These are phyloP conservation scores for Capsicum baccatum DNA, from an alignment of 257 asterid species.

Conservation along the genomic window DNA sequence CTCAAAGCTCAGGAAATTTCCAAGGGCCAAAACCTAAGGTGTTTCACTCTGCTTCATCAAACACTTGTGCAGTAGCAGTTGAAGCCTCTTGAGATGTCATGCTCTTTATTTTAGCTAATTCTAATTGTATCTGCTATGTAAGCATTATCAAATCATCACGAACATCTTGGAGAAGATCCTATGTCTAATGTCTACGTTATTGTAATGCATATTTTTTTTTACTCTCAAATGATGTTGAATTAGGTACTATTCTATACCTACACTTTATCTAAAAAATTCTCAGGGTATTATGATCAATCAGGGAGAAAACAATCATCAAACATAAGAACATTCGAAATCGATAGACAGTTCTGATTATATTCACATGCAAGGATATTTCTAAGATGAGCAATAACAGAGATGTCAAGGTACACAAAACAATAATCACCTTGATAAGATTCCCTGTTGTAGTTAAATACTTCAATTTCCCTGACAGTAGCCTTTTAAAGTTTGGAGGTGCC, in stretches of 20 bases:
- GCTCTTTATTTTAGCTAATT: conserved; percentile 46
- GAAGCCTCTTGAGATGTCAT: conserved; percentile 69
- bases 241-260: conserved; percentile 41
- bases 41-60: conserved; percentile 59
- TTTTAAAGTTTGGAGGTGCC: conserved; percentile 63
- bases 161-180: conserved; percentile 37
- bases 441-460: conserved; percentile 54
- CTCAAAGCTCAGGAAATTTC: too few relatives aligned
- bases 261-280: conserved; percentile 48
- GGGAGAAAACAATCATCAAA: background rate
- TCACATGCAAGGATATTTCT: conserved; percentile 10
- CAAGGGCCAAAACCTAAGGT: too few relatives aligned
- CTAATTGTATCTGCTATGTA: conserved; percentile 43
- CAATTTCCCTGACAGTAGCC: conserved; percentile 53
- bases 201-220: conserved; percentile 40
- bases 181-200: conserved; percentile 40
- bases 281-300: conserved; percentile 26
- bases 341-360: background rate
- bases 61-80: conserved; percentile 63
- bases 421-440: conserved; percentile 51
- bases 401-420: conserved; percentile 25
- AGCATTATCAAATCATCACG: conserved; percentile 33
- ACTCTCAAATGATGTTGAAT: conserved; percentile 38
- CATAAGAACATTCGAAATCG: conserved; percentile 5
- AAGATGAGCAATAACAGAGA: background rate